Conservation (phyloP, 345 rosid species). For the Anastatica hierochuntica region DNA sequence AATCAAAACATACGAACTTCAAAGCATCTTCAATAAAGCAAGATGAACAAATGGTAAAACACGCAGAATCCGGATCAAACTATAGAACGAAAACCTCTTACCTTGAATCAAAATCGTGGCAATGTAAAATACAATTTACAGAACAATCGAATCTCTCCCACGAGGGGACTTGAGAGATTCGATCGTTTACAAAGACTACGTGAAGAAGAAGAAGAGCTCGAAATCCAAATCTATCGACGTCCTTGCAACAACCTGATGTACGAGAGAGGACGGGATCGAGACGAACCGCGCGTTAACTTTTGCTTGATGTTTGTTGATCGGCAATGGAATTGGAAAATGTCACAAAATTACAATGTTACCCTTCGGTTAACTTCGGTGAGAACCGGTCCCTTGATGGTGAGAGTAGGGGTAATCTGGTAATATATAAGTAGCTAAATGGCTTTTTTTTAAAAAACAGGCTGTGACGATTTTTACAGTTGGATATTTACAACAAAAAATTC, state of each 20-base stretch:
- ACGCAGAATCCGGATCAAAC: slow-evolving; percentile 35
- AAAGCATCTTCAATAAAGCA: slow-evolving; percentile 16
- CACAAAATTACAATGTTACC: slow-evolving; percentile 32
- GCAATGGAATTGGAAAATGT: slow-evolving; percentile 45
- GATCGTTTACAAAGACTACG: slow-evolving; percentile 19
- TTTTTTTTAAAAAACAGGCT: slow-evolving; percentile 17
- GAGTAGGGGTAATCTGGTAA: slow-evolving; percentile 20
- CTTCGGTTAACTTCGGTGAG: slow-evolving; percentile 11
- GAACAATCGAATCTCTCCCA: not conserved
- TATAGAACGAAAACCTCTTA: slow-evolving; percentile 18
- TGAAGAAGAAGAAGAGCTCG: slow-evolving; percentile 32
- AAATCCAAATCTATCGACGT: slow-evolving; percentile 31
- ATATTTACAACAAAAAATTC: no score
- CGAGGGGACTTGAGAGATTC: slow-evolving; percentile 17
- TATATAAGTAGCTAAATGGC: no score
- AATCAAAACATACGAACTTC: slow-evolving; percentile 23
- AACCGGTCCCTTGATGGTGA: not conserved
- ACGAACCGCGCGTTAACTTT: no score
- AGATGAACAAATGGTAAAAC: not conserved
- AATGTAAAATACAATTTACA: not conserved
- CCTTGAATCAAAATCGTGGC: slow-evolving; percentile 19
- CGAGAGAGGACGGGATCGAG: no score
- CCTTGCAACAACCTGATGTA: slow-evolving; percentile 47
- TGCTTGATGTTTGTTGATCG: slow-evolving; percentile 64
- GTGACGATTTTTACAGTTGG: no score